Conservation (phyloP, 495 filamentous ascomycete genomes). For the Parathielavia appendiculata region DNA sequence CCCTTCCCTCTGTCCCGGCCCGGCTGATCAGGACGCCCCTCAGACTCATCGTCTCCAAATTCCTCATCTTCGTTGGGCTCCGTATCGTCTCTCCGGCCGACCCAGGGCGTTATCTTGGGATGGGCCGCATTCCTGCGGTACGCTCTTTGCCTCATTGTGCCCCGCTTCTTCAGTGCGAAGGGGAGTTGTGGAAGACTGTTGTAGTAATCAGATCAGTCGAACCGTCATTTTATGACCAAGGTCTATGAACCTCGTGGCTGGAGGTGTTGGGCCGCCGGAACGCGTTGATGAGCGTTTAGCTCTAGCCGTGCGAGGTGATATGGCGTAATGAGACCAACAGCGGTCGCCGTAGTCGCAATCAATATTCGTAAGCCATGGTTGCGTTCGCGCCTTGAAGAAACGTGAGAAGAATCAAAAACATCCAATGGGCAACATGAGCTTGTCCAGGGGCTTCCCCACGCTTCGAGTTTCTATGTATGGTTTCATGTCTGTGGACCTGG, state of each 20-base stretch:
- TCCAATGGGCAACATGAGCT: not conserved
- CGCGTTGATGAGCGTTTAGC: no score
- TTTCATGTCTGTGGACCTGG: constrained; percentile 2
- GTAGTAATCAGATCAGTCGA: no score
- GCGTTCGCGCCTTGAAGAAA: not conserved
- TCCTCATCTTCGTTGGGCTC: not conserved
- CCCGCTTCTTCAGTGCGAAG: not conserved
- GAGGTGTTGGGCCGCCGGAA: no score
- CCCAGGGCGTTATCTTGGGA: not conserved
- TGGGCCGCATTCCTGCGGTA: not conserved
- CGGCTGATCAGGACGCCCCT: no score
- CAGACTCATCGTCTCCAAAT: not conserved
- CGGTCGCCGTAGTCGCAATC: not conserved
- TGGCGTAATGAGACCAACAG: not conserved
- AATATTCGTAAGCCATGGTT: not conserved
- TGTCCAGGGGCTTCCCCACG: not conserved
- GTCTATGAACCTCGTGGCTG: no score
- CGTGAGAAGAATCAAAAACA: not conserved
- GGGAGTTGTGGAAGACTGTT: not conserved
- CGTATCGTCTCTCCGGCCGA: not conserved
- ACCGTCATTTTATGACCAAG: no score
- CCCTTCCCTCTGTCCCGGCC: not conserved
- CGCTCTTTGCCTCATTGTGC: not conserved
- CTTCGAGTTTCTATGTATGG: not conserved
- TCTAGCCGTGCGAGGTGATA: no score